phyloP scores from a whole-genome alignment of 2,329 filamentous ascomycete genomes.

The Aspergillus melleus region DNA sequence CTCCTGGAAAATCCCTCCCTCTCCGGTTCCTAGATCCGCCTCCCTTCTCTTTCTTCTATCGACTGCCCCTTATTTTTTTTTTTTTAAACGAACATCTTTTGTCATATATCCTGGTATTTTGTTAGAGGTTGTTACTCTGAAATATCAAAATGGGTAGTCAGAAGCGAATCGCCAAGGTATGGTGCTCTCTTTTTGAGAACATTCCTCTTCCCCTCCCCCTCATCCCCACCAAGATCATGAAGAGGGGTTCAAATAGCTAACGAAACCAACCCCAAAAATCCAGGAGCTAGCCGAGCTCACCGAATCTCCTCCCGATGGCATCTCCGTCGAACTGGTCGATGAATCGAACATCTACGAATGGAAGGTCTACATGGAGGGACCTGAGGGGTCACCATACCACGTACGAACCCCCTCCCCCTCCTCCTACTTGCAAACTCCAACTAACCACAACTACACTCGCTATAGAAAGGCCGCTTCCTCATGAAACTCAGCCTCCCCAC shows the following conservation, averaged over 20 bases:
- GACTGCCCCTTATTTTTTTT: not conserved
- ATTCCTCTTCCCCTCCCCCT: not conserved
- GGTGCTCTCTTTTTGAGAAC: not conserved
- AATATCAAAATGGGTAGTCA: constrained; percentile 40
- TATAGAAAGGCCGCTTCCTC: constrained; percentile 69
- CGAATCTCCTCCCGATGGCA: constrained; percentile 56
- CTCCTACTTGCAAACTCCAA: too few species aligned
- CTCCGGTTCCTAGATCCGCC: not conserved
- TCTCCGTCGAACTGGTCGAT: constrained; percentile 57
- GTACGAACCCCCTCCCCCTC: constrained; percentile 37
- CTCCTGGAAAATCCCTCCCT: not conserved
- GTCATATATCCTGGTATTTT: too few species aligned
- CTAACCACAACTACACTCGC: not conserved
- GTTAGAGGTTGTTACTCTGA: too few species aligned
- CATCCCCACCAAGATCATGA: not conserved
- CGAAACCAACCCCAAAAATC: not conserved
- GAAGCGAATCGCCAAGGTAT: constrained; percentile 50
- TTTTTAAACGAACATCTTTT: not conserved
- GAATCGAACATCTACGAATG: constrained; percentile 68
- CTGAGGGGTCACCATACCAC: constrained; percentile 63
- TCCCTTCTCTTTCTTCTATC: not conserved
- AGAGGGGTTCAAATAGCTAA: constrained; percentile 3
- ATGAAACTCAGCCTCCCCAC: constrained; percentile 70
- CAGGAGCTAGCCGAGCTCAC: constrained; percentile 64
- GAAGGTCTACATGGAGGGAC: constrained; percentile 67